Base-by-base conservation (phyloP, 2,329 filamentous ascomycete species). In the Aspergillus alliaceus region DNA sequence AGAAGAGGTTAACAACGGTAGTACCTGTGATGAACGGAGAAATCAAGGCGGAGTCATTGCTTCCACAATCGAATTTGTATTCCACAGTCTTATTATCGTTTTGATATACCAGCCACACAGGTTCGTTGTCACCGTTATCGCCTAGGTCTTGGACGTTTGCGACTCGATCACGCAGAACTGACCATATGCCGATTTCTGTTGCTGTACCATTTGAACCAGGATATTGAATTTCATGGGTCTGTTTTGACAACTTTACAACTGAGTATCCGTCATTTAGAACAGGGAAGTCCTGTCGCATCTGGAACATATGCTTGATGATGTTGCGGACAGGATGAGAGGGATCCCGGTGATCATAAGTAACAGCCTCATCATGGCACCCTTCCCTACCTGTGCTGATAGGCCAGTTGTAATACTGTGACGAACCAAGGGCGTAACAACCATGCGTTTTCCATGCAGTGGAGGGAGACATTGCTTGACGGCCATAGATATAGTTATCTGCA, bases 401-500 rank as follows among this genome's bases (percentile, higher is more conserved):
- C 75, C 84, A 84, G 6, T 84, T 66, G 62, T 79, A 82, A 64
- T 86, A 85, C 59, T 86, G 83, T 2, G 78, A 79, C 32, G 81
- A 81, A 18, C 78, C 77, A 4, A 87, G 75, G 14, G 74, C 73
- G 71, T 87, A 88, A 67, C 86, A 89, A 6, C 86, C 86, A 63
- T 89, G 86, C 34, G 80, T 78, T 63, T 86, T 83, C 86, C 86
- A 89, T 2, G 85, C 86, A 2, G 80, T 80, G 2, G 84, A 78
- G 2, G 84, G 79, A 8, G 82, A 81, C 80, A 89, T 87, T 2
- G 86, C 74, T 66, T 85, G 83, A 63, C 86, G 82, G 20, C 86
- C 86, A 66, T 84, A 89, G 40, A 89, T 79, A 65, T 88, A 89
- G 64, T 88, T 87, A 56, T 75, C 74, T 4, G 85, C 85, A 0